These are phyloP conservation scores for Macrophomina phaseolina DNA, from an alignment of 2,329 filamentous ascomycete genomes.

Conservation along the genomic window DNA sequence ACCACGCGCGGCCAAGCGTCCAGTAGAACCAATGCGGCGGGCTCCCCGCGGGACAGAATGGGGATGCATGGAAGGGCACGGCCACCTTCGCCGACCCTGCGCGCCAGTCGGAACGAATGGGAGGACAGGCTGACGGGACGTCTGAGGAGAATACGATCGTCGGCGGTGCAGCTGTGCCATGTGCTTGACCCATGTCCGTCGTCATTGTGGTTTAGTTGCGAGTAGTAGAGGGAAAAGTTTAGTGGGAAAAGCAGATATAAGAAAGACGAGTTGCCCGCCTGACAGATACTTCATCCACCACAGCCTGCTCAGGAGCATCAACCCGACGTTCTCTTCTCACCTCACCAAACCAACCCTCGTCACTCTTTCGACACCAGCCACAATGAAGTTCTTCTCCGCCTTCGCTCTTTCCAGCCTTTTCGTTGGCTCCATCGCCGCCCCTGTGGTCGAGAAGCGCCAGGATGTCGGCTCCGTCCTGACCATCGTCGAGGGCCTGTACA, in stretches of 20 bases:
- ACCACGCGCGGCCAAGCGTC: slow-evolving; percentile 3
- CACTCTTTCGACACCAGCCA: slow-evolving; percentile 21
- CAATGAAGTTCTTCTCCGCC: slow-evolving; percentile 28
- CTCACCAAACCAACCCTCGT: neutral
- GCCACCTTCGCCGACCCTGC: neutral
- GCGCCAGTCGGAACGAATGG: slow-evolving; percentile 7
- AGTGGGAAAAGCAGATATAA: slow-evolving; percentile 21
- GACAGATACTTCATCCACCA: slow-evolving; percentile 12
- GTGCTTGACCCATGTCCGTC: slow-evolving; percentile 16
- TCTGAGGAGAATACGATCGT: slow-evolving; percentile 23
- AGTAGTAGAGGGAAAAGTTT: neutral
- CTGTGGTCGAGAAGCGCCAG: slow-evolving; percentile 23
- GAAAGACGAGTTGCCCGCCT: slow-evolving; percentile 7
- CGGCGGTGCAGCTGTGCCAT: slow-evolving; percentile 7
- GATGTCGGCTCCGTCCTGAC: neutral
- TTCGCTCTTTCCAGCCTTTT: slow-evolving; percentile 26
- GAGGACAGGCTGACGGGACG: neutral
- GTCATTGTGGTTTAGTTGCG: slow-evolving; percentile 10
- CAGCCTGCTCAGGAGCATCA: slow-evolving; percentile 16
- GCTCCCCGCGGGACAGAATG: slow-evolving; percentile 1
- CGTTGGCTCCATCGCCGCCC: slow-evolving; percentile 22
- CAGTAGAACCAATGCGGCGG: slow-evolving; percentile 5
- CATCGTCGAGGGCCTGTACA: neutral
- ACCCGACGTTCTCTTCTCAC: slow-evolving; percentile 21
- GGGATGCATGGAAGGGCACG: neutral